Evolutionary conservation across 768 basidiomycete species (phyloP), one percentile per base, ranked within the genome.

Genomic region (Daedaleopsis sinensis): DNA sequence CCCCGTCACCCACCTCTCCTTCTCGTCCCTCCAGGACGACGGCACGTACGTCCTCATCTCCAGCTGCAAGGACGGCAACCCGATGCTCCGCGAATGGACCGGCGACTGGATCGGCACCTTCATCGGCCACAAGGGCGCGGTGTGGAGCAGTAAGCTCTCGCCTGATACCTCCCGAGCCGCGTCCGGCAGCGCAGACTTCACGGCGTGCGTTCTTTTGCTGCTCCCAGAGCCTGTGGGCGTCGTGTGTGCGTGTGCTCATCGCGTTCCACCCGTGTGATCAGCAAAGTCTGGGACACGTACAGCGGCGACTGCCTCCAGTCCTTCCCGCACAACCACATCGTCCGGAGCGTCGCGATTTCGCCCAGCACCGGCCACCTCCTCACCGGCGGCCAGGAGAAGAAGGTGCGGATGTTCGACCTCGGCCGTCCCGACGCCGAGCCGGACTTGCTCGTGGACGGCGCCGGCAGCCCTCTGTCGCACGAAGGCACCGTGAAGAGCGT

Each of bases 51-150:
- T 98, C 64, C 84, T 99, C 64, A 90, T 98, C 70, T 98, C 96
- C 59, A 91, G 92, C 68, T 98, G 97, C 81, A 99, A 98, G 78
- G 97, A 98, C 82, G 97, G 97, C 37, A 98, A 94, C 69, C 96
- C 94, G 48, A 96, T 96, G 93, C 79, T 97, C 67, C 86, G 94
- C 71, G 91, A 94, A 71, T 96, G 96, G 96, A 92, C 93, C 57
- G 96, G 96, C 37, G 97, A 99, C 76, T 99, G 97, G 97, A 92
- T 97, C 72, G 97, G 97, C 39, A 93, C 91, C 18, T 93, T 92
- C 73, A 80, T 93, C 44, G 90, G 91, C 23, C 90, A 92, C 77
- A 92, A 93, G 74, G 97, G 96, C 68, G 96, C 96, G 9, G 96
- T 99, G 4, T 99, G 96, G 96, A 88, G 91, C 66, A 91, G 92